Evolutionary conservation across 495 filamentous ascomycete species (phyloP), one percentile per base, ranked within the genome.

Genomic region (Talaromyces stipitatus): DNA sequence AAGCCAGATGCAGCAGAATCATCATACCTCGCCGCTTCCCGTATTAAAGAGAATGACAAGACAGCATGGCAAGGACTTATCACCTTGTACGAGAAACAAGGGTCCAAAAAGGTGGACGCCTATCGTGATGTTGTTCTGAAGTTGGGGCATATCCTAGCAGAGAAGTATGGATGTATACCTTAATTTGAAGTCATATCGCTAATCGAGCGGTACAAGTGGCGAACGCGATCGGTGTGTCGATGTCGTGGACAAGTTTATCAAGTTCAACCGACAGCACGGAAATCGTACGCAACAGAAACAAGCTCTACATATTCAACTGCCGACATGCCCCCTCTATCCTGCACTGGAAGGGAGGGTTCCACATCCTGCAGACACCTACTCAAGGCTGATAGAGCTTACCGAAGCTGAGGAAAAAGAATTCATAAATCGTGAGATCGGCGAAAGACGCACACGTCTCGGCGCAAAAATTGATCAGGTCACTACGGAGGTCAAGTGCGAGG

Each of bases 31-130:
- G 70, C 82, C 24, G 92, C 94, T 4, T 83, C 88, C n/a, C 71
- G 70, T 16, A 72, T 82, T 30, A 88, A 87, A 55, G 66, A 72
- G 10, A 71, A 76, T 16, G 86, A 89, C 41, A 72, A 78, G 38
- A 82, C 90, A 56, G 87, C 88, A 60, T 97, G 91, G 92, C 87
- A 94, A 71, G 94, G 94, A 5, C 73, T 97, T n/a, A 80, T 94
- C 64, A 86, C 82, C 60, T 64, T 97, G 10, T 96, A 92, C 64
- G 89, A 95, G 64, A 85, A 80, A 58, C 88, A 91, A 64, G 83
- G 81, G 3, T 66, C 72, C 23, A 76, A 76, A 26, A 89, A 86
- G 57, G 72, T 97, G 11, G 83, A 85, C 51, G 74, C 83, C 52
- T 95, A 96, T 64, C 85, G 86, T 55, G 70, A 83, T 28, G 89